These are phyloP conservation scores for Teratosphaeria zuluensis DNA, from an alignment of 2,329 filamentous ascomycete genomes.

Conservation along the genomic window DNA sequence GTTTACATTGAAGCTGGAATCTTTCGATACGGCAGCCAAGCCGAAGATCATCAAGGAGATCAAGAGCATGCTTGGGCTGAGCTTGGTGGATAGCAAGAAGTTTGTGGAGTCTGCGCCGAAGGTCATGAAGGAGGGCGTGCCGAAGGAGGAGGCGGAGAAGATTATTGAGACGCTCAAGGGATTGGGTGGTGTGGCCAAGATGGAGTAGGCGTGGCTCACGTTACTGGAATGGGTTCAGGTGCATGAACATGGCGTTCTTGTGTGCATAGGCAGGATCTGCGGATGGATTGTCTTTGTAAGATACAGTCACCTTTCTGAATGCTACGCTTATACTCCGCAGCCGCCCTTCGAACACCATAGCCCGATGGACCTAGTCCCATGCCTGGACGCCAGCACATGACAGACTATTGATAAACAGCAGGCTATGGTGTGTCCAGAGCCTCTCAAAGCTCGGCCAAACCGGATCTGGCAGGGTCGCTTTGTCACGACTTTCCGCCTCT, in stretches of 20 bases:
- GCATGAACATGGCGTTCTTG: not conserved
- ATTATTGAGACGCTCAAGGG: conserved; percentile 92
- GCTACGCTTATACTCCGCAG: not conserved
- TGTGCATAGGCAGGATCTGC: not conserved
- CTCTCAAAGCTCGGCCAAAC: not conserved
- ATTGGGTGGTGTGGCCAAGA: conserved; percentile 74
- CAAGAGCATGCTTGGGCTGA: conserved; percentile 89
- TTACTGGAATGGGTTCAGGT: not conserved
- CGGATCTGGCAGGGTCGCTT: not conserved
- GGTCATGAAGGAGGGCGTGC: conserved; percentile 96
- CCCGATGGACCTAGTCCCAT: not conserved
- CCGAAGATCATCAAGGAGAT: conserved; percentile 99
- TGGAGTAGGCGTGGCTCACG: conserved; percentile 60
- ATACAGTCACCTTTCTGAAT: not conserved
- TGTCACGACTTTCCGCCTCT: not conserved
- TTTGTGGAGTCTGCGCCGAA: conserved; percentile 98
- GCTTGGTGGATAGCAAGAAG: conserved; percentile 99
- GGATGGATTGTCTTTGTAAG: not conserved
- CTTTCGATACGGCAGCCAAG: conserved; percentile 80
- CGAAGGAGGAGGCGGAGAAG: conserved; percentile 99
- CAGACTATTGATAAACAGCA: not conserved
- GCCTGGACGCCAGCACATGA: not conserved
- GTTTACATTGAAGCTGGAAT: conserved; percentile 90
- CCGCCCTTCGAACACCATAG: not conserved
- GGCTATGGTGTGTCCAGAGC: not conserved